Percentiles rank a stretch among this genome's conserved stretches.
These are phyloP conservation scores for Colletotrichum chlorophyti DNA, from an alignment of 2,329 filamentous ascomycete species.

Conservation along the genomic window DNA sequence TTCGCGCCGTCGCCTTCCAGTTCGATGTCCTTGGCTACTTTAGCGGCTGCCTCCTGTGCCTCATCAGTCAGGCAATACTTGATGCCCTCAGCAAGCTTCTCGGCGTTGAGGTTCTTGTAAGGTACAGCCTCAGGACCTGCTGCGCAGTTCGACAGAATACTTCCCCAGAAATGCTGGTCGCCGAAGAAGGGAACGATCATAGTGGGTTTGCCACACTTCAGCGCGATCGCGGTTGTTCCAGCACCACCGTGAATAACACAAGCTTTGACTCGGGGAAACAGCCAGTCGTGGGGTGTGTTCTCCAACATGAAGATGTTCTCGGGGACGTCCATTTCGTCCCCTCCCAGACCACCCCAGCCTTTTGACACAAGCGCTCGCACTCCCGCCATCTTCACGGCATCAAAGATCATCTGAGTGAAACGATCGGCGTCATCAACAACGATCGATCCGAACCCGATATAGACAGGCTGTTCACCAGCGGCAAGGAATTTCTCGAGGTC, in stretches of 20 bases:
- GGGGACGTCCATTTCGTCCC: conserved; percentile 54
- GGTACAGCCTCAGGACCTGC: conserved; percentile 73
- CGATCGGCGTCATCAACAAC: conserved; percentile 74
- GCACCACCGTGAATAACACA: conserved; percentile 81
- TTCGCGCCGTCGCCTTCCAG: conserved; percentile 71
- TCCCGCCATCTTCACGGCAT: conserved; percentile 69
- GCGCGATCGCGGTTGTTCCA: conserved; percentile 76
- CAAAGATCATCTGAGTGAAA: conserved; percentile 75
- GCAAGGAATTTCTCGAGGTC: conserved; percentile 63
- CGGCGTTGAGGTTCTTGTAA: conserved; percentile 69
- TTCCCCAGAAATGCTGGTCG: conserved; percentile 81
- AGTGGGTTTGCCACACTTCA: conserved; percentile 74
- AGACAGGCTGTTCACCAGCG: conserved; percentile 66
- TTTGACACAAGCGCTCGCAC: conserved; percentile 76
- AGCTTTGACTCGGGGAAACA: conserved; percentile 71
- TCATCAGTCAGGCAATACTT: conserved; percentile 69
- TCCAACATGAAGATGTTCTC: conserved; percentile 75
- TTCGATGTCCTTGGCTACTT: conserved; percentile 67
- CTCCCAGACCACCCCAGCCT: conserved; percentile 77
- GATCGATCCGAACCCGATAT: conserved; percentile 80
- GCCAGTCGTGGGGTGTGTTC: conserved; percentile 79
- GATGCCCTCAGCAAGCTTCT: conserved; percentile 75
- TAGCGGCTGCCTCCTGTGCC: conserved; percentile 61
- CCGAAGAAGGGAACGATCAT: conserved; percentile 84
- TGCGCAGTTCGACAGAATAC: conserved; percentile 68